phyloP scores from a whole-genome alignment of 2,329 filamentous ascomycete species.

The Diaporthe ilicicola region DNA sequence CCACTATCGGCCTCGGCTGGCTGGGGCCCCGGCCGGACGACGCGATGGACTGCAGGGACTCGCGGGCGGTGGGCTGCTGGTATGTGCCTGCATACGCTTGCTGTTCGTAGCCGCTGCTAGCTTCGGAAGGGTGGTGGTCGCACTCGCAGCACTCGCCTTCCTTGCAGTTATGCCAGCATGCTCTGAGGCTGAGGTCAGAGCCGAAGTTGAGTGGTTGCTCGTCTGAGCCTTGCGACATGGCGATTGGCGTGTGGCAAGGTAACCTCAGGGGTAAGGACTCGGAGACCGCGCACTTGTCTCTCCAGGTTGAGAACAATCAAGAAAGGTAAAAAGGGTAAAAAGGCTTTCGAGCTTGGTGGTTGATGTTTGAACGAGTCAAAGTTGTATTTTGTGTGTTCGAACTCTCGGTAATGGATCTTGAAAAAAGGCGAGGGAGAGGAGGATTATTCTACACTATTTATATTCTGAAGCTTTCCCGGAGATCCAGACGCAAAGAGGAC shows the following conservation, averaged over 20 bases:
- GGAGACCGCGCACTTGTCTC: not conserved
- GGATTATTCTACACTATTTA: not conserved
- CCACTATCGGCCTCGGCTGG: not conserved
- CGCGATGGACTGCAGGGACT: not conserved
- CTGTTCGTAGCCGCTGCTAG: too few relatives aligned
- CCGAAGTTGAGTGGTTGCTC: conserved; percentile 4
- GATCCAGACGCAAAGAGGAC: too few relatives aligned
- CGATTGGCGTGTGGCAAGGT: not conserved
- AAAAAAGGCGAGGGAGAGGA: not conserved
- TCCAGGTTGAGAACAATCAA: not conserved
- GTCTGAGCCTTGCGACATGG: not conserved
- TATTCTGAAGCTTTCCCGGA: not conserved
- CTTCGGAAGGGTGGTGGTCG: not conserved
- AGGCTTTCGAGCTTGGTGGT: not conserved
- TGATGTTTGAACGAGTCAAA: not conserved
- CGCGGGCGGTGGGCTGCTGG: not conserved
- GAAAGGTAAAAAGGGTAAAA: not conserved
- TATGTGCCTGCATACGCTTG: not conserved
- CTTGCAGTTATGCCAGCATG: not conserved
- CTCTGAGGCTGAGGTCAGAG: not conserved
- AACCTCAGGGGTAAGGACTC: not conserved
- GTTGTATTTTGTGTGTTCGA: not conserved
- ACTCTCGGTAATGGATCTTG: not conserved
- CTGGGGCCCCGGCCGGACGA: not conserved
- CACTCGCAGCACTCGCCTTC: not conserved